phyloP scores from a whole-genome alignment of 2,329 filamentous ascomycete species.

The Zymoseptoria ardabiliae region DNA sequence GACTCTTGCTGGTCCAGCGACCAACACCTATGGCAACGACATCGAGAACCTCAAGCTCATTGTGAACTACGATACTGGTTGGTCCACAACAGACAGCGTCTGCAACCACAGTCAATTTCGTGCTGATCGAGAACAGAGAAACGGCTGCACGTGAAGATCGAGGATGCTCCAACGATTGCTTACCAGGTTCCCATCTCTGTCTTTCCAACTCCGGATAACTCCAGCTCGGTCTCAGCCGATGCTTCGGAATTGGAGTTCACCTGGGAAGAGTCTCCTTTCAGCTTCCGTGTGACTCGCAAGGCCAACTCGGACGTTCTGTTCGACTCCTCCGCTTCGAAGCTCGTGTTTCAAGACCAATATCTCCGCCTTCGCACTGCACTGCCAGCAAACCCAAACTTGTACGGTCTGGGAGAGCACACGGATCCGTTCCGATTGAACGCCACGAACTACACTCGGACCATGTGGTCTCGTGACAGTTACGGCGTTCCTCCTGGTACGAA shows the following conservation, averaged over 20 bases:
- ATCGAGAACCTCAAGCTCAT: slow-evolving; percentile 19
- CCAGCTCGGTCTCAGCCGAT: slow-evolving; percentile 14
- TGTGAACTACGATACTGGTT: slow-evolving; percentile 25
- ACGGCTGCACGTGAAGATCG: slow-evolving; percentile 60
- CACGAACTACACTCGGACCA: slow-evolving; percentile 60
- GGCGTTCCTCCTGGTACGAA: slow-evolving; percentile 55
- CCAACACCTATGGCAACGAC: slow-evolving; percentile 27
- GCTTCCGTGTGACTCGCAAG: slow-evolving; percentile 23
- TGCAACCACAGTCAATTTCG: slow-evolving; percentile 11
- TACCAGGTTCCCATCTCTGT: slow-evolving; percentile 68
- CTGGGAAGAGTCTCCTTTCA: slow-evolving; percentile 23
- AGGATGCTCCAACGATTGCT: slow-evolving; percentile 58
- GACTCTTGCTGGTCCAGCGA: slow-evolving; percentile 22
- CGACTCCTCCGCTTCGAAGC: slow-evolving; percentile 23
- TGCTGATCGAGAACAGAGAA: slow-evolving; percentile 6
- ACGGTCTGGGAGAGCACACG: slow-evolving; percentile 71
- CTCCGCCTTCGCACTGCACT: slow-evolving; percentile 64
- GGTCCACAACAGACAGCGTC: slow-evolving; percentile 2
- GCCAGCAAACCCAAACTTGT: slow-evolving; percentile 61
- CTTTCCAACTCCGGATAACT: slow-evolving; percentile 51
- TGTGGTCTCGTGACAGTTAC: slow-evolving; percentile 63
- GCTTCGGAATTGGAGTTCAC: slow-evolving; percentile 21
- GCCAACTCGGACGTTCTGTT: slow-evolving; percentile 24
- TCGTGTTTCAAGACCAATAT: slow-evolving; percentile 30
- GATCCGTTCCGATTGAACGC: slow-evolving; percentile 52